phyloP scores from a whole-genome alignment of 176 grass and related monocot genomes.

The Phyllostachys edulis region DNA sequence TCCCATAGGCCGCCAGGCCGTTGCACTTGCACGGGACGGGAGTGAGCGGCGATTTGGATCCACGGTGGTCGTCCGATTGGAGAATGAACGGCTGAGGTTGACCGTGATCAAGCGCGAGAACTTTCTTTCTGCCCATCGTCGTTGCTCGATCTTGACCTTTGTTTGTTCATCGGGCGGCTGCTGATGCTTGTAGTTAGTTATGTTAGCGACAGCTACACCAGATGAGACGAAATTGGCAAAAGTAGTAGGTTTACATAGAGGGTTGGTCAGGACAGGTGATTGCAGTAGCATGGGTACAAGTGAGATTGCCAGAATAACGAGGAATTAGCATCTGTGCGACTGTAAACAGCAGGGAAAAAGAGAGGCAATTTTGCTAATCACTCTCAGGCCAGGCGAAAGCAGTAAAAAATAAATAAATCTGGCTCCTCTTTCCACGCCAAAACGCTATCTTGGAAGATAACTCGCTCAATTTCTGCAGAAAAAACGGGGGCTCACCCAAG shows the following conservation, averaged over 20 bases:
- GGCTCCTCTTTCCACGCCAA: not conserved
- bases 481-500: not conserved
- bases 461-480: not conserved
- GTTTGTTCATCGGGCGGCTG: not conserved
- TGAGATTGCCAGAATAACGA: no score
- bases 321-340: not conserved
- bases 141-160: not conserved
- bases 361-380: not conserved
- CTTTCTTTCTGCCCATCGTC: not conserved
- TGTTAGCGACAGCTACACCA: no score
- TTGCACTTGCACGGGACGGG: no score
- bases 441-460: constrained; percentile 23
- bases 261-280: no score
- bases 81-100: not conserved
- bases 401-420: not conserved
- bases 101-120: not conserved
- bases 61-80: not conserved
- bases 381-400: not conserved
- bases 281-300: no score
- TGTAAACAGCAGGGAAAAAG: not conserved
- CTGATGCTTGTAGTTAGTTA: no score
- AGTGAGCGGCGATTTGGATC: not conserved
- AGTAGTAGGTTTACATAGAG: no score
- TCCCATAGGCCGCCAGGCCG: constrained; percentile 11
- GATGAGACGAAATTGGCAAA: no score